Evolutionary conservation across 805 yeast genomes (phyloP).

Genomic region (Torulaspora indica): DNA sequence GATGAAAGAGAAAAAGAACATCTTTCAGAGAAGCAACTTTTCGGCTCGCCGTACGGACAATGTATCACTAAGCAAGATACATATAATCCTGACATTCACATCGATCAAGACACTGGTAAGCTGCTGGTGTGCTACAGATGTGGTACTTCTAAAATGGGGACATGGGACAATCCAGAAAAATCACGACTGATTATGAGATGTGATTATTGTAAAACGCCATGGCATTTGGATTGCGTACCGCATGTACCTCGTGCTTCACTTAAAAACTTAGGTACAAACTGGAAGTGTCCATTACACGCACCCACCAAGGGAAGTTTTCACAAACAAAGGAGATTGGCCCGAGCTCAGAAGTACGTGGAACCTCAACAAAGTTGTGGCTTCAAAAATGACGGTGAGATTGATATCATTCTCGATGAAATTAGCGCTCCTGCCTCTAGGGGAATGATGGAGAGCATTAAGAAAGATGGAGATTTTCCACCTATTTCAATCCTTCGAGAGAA

Average conservation of each 20-base stretch:
- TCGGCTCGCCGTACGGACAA: conserved; percentile 43
- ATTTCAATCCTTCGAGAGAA: conserved; percentile 26
- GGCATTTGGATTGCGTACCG: conserved; percentile 84
- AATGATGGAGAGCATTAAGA: conserved; percentile 18
- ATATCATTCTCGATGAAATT: conserved; percentile 45
- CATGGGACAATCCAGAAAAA: conserved; percentile 38
- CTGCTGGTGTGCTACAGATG: conserved; percentile 74
- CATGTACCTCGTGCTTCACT: conserved; percentile 68
- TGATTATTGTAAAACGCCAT: conserved; percentile 74
- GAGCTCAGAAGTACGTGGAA: conserved; percentile 49
- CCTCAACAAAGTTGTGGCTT: conserved; percentile 51
- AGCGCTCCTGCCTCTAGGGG: conserved; percentile 27
- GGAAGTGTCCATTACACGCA: conserved; percentile 90
- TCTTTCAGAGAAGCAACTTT: conserved; percentile 39
- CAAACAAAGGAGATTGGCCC: conserved; percentile 44
- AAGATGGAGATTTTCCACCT: conserved; percentile 20
- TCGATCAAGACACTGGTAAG: conserved; percentile 58
- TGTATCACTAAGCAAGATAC: conserved; percentile 32
- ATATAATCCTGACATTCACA: conserved; percentile 56
- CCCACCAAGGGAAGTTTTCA: conserved; percentile 32
- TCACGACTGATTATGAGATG: conserved; percentile 62
- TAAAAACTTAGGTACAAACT: conserved; percentile 69
- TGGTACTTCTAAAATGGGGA: conserved; percentile 57
- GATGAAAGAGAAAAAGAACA: conserved; percentile 48
- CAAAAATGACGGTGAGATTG: conserved; percentile 54